These are phyloP conservation scores for Penstemon newberryi DNA, from an alignment of 257 asterid species.

Conservation along the genomic window DNA sequence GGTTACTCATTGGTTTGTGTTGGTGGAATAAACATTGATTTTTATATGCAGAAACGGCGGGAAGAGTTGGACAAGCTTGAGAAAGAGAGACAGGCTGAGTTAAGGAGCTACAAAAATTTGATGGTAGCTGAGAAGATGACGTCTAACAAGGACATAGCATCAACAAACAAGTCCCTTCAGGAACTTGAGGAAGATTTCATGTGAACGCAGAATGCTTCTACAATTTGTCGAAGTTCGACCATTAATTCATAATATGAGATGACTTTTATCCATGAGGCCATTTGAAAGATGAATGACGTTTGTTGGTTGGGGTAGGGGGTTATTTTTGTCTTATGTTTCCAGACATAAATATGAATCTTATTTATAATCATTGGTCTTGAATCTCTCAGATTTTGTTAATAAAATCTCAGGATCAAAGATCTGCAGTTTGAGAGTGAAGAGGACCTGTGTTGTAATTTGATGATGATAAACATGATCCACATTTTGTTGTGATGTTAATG, in stretches of 20 bases:
- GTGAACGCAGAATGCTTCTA: conserved; percentile 45
- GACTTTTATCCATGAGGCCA: conserved; percentile 9
- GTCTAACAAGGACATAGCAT: conserved; percentile 86
- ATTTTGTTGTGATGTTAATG: neutral
- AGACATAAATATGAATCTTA: conserved; percentile 21
- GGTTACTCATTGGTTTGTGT: neutral
- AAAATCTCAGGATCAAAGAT: conserved; percentile 28
- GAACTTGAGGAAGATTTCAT: conserved; percentile 97
- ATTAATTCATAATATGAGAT: conserved; percentile 9
- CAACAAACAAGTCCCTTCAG: conserved; percentile 79
- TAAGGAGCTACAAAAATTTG: conserved; percentile 92
- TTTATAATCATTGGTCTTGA: conserved; percentile 25
- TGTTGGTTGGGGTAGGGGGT: conserved; percentile 3
- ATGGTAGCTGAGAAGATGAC: conserved; percentile 99
- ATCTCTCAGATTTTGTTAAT: conserved; percentile 32
- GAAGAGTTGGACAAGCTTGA: conserved; percentile 87
- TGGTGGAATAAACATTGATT: no score
- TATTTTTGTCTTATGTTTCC: conserved; percentile 21
- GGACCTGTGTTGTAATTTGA: conserved; percentile 13
- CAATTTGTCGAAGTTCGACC: conserved; percentile 2
- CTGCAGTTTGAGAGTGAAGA: conserved; percentile 9
- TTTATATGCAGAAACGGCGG: conserved; percentile 61
- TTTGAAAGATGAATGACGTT: conserved; percentile 7
- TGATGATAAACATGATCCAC: conserved; percentile 1
- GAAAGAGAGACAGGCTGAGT: conserved; percentile 81